A percentile compares a stretch with the other conserved stretches of the same genome.
Conservation (phyloP, 192 early-diverging fungal genomes). For the Backusella westeae region DNA sequence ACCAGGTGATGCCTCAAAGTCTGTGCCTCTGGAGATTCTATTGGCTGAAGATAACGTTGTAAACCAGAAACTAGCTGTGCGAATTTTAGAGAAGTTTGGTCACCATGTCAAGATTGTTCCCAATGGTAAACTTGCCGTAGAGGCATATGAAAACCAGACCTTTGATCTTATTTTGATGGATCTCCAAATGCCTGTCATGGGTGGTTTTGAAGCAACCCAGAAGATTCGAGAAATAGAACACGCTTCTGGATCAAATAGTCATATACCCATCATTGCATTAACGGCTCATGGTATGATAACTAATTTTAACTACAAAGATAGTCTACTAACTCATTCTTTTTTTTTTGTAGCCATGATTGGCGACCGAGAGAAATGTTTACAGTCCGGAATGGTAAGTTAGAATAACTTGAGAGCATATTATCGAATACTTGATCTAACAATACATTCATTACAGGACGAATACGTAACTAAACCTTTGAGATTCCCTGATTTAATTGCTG, state of each 20-base stretch:
- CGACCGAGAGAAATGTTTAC: conserved; percentile 82
- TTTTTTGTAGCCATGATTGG: conserved; percentile 40
- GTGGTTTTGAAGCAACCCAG: conserved; percentile 81
- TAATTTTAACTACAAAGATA: neutral
- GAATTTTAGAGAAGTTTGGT: conserved; percentile 69
- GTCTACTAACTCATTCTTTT: neutral
- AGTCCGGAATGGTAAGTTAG: conserved; percentile 71
- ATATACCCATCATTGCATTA: conserved; percentile 80
- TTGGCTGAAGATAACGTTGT: conserved; percentile 84
- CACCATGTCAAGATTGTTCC: conserved; percentile 76
- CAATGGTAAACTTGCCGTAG: conserved; percentile 78
- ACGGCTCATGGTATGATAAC: conserved; percentile 82
- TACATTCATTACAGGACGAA: conserved; percentile 35
- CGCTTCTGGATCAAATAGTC: conserved; percentile 31
- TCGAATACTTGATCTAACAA: conserved; percentile 14
- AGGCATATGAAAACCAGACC: conserved; percentile 55
- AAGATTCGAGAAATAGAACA: conserved; percentile 72
- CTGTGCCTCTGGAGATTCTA: conserved; percentile 66
- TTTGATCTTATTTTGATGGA: conserved; percentile 80
- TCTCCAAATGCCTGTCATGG: conserved; percentile 89
- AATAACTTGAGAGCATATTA: conserved; percentile 15
- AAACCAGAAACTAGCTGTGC: conserved; percentile 77
- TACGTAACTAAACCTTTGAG: conserved; percentile 69
- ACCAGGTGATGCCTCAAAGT: conserved; percentile 56
- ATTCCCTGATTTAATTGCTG: conserved; percentile 62